Base-by-base conservation (phyloP, 352 stramenopile species). In the Pythium dissimile region DNA sequence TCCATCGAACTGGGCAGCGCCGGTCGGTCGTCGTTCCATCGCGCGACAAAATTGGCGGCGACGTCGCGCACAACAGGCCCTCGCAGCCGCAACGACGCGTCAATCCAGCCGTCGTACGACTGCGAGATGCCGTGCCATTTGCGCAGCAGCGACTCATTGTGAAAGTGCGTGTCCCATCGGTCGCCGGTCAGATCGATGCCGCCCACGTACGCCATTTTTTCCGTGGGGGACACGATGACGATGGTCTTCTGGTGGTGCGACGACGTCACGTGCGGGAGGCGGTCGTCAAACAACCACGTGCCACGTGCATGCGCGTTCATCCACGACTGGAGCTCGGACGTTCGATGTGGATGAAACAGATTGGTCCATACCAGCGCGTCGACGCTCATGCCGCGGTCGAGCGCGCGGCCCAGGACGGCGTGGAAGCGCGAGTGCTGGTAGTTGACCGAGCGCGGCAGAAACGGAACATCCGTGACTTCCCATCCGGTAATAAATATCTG, bases 231-330 rank as follows among this genome's bases (percentile, higher is more conserved):
- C 18, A 45, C 38, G 24, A 89, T 50, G 12, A 86, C 66, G 15
- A 90, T 57, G 15, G 76, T 83, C 48, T 90, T 89, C 55, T 90
- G 80, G 46, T 90, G 80, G 26, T 88, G 76, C 31, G 80, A 82
- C 21, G 74, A 82, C 31, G 76, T 85, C 9, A 61, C 28, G 35
- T 81, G 64, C 10, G 80, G 77, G 51, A 88, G 49, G 24, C 80
- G 80, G 35, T 90, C 72, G 59, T 90, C 80, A 10, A 84, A 87
- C 16, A 88, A 68, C 53, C 38, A 54, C 32, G 26, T 47, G 12
- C 72, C 75, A 21, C 37, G 31, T 11, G 31, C 13, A 26, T 58
- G 34, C 4, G 66, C 62, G 26, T 66, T 66, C 51, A 66, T 56
- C 48, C 52, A 60, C 16, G 45, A 23, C 34, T 66, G 59, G 3